phyloP scores from a whole-genome alignment of 768 basidiomycete species.

The Pleurotus sapidus region DNA sequence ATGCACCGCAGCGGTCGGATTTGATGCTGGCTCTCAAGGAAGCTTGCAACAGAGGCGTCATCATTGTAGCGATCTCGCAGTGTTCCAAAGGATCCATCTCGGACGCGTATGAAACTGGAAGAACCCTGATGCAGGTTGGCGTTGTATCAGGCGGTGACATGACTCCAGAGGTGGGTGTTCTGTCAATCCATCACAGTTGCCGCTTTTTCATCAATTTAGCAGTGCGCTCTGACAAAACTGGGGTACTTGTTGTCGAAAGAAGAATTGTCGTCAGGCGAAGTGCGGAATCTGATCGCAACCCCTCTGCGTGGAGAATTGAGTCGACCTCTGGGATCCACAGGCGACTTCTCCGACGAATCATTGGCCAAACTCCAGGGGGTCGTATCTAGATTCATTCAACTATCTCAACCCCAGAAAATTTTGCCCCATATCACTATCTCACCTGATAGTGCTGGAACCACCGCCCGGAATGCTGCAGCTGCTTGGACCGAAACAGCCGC shows the following conservation, averaged over 20 bases:
- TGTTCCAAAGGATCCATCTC: constrained; percentile 86
- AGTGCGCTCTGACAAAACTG: constrained; percentile 91
- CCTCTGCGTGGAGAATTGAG: constrained; percentile 92
- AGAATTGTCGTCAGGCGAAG: constrained; percentile 62
- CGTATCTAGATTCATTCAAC: constrained; percentile 65
- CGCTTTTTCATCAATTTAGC: background rate
- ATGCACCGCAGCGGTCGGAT: constrained; percentile 82
- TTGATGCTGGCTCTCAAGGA: constrained; percentile 74
- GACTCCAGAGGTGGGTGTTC: constrained; percentile 79
- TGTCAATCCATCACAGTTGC: background rate
- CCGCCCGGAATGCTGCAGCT: constrained; percentile 48
- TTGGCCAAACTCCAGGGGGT: constrained; percentile 62
- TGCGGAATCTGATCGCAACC: constrained; percentile 71
- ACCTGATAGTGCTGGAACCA: constrained; percentile 34
- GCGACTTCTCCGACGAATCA: constrained; percentile 42
- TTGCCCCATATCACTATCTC: constrained; percentile 32
- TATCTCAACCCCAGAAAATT: constrained; percentile 40
- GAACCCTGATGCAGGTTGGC: constrained; percentile 65
- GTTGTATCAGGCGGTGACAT: constrained; percentile 87
- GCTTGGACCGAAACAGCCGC: constrained; percentile 80
- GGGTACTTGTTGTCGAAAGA: constrained; percentile 87
- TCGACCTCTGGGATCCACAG: constrained; percentile 39
- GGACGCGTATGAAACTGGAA: constrained; percentile 79
- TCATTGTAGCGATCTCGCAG: constrained; percentile 91
- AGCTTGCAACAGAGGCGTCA: constrained; percentile 78